phyloP scores from a whole-genome alignment of 768 basidiomycete species.

The Dictyophora rubrovolvata region DNA sequence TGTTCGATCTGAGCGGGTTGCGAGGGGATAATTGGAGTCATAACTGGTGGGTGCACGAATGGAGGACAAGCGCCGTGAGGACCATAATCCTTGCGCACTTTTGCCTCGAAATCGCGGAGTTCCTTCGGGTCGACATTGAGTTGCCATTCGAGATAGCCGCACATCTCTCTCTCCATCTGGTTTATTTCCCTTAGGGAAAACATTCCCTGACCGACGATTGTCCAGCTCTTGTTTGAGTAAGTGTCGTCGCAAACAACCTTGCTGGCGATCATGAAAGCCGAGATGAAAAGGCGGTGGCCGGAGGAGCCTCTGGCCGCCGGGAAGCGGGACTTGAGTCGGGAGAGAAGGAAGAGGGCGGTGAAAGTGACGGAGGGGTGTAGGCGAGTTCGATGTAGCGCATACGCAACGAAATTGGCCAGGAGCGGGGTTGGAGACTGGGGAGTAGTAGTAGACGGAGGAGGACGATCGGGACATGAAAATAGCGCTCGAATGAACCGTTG shows the following conservation, averaged over 20 bases:
- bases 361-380: constrained; percentile 57
- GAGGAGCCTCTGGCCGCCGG: constrained; percentile 85
- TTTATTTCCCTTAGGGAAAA: constrained; percentile 84
- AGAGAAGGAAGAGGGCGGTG: constrained; percentile 63
- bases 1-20: background rate
- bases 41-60: background rate
- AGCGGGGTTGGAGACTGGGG: constrained; percentile 44
- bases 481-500: constrained; percentile 76
- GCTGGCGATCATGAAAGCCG: constrained; percentile 86
- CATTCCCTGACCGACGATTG: constrained; percentile 81
- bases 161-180: constrained; percentile 96
- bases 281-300: constrained; percentile 83
- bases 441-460: constrained; percentile 32
- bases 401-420: constrained; percentile 75
- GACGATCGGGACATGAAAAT: constrained; percentile 78
- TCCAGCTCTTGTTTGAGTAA: constrained; percentile 90
- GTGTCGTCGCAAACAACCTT: constrained; percentile 91
- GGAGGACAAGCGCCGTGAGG: constrained; percentile 10
- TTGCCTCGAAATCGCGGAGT: constrained; percentile 23
- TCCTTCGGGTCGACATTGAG: constrained; percentile 26
- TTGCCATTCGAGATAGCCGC: constrained; percentile 81
- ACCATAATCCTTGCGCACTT: constrained; percentile 24
- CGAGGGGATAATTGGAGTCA: background rate
- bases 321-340: constrained; percentile 83
- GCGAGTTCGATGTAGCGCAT: constrained; percentile 77